These are phyloP conservation scores for Rhododendron molle DNA, from an alignment of 148 eudicot species.

Conservation along the genomic window DNA sequence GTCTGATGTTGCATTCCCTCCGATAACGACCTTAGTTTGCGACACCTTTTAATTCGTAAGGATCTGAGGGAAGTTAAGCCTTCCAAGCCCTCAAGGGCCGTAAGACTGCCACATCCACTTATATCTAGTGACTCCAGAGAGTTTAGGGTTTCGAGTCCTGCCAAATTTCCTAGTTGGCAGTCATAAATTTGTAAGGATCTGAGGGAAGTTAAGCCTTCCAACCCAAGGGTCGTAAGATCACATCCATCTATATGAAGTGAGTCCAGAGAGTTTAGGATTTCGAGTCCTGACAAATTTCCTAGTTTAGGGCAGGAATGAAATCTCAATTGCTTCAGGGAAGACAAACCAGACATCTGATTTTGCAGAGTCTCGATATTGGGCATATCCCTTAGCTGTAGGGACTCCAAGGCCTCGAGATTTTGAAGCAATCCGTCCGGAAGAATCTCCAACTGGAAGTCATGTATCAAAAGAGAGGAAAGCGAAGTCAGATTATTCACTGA, in stretches of 20 bases:
- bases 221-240: neutral
- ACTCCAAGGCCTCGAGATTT: neutral
- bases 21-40: too few relatives aligned
- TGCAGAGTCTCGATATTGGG: neutral
- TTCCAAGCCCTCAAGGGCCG: too few relatives aligned
- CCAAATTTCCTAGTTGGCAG: too few relatives aligned
- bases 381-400: fast-evolving
- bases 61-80: too few relatives aligned
- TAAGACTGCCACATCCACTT: too few relatives aligned
- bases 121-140: too few relatives aligned
- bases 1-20: too few relatives aligned
- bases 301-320: too few relatives aligned
- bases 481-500: neutral
- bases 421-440: neutral
- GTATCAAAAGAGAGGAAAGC: neutral
- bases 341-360: neutral
- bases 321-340: neutral
- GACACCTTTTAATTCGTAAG: too few relatives aligned
- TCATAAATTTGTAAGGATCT: too few relatives aligned
- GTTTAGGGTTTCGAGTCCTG: too few relatives aligned
- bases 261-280: neutral
- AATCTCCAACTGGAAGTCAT: neutral
- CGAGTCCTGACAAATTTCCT: neutral
- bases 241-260: fast-evolving
- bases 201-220: neutral